A percentile compares a stretch with the other conserved stretches of the same genome.
These are phyloP conservation scores for Sarocladiaceae sp. DNA, from an alignment of 2,329 filamentous ascomycete species.

Conservation along the genomic window DNA sequence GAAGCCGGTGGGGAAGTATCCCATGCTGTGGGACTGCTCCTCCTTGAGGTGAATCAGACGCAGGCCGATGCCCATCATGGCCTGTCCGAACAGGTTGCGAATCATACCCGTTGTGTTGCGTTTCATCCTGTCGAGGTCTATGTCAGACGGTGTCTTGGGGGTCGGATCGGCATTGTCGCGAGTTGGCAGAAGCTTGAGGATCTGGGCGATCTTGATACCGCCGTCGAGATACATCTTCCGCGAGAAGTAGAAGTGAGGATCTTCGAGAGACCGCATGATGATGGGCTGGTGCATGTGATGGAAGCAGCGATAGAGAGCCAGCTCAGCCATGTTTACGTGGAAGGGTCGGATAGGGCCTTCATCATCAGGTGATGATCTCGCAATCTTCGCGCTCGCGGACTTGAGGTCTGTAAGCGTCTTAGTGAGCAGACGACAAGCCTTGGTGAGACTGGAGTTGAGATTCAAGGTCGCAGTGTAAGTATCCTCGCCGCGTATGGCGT, in stretches of 20 bases:
- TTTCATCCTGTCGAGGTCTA: conserved; percentile 30
- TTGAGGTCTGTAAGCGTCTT: conserved; percentile 27
- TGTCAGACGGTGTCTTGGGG: conserved; percentile 1
- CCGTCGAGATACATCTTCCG: conserved; percentile 43
- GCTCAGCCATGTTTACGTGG: conserved; percentile 35
- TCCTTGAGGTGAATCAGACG: conserved; percentile 31
- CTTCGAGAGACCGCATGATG: conserved; percentile 34
- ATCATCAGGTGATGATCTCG: neutral
- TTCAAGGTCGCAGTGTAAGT: conserved; percentile 42
- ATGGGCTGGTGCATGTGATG: conserved; percentile 49
- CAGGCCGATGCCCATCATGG: conserved; percentile 31
- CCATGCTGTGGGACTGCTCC: conserved; percentile 29
- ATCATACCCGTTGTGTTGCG: conserved; percentile 36
- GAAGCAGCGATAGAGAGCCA: conserved; percentile 39
- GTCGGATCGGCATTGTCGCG: conserved; percentile 16
- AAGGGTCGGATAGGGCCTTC: conserved; percentile 25
- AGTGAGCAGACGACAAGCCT: conserved; percentile 27
- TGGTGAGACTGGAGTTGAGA: conserved; percentile 38
- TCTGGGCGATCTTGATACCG: conserved; percentile 28
- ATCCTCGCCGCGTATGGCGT: conserved; percentile 35
- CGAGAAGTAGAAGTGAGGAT: conserved; percentile 47
- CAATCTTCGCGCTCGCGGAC: conserved; percentile 20
- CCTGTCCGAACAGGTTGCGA: conserved; percentile 33
- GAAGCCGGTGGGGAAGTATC: conserved; percentile 22
- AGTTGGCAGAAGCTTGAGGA: conserved; percentile 20